phyloP scores from a whole-genome alignment of 352 stramenopile species.

The Globisporangium perplexum region DNA sequence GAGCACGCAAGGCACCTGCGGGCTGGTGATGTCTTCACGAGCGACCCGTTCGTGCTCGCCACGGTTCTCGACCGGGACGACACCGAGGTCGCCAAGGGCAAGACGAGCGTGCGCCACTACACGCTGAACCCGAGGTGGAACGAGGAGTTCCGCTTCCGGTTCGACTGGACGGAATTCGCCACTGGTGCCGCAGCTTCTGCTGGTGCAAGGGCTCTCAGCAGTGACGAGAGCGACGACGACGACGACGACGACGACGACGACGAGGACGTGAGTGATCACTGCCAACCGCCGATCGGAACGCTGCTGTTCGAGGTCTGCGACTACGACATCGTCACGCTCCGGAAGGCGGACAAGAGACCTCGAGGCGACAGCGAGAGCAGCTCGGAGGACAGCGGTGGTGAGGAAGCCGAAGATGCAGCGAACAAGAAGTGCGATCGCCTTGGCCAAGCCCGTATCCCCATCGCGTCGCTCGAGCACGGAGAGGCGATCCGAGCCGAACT shows the following conservation, averaged over 20 bases:
- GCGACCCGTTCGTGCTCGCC: conserved; percentile 55
- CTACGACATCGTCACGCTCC: conserved; percentile 27
- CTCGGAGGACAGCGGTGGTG: conserved; percentile 10
- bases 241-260: conserved; percentile 13
- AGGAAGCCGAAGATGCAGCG: neutral
- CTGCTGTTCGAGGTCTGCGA: conserved; percentile 25
- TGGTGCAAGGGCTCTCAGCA: neutral
- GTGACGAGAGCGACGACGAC: conserved; percentile 14
- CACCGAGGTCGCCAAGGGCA: conserved; percentile 28
- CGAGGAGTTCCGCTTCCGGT: conserved; percentile 57
- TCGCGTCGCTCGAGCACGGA: conserved; percentile 40
- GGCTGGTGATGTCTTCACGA: conserved; percentile 46
- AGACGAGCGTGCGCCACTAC: conserved; percentile 45
- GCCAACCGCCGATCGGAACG: neutral
- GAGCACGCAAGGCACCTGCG: conserved; percentile 42
- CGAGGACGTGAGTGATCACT: neutral
- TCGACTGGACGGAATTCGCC: conserved; percentile 5
- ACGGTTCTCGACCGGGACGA: conserved; percentile 18
- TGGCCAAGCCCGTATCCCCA: conserved; percentile 27
- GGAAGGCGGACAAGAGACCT: conserved; percentile 4
- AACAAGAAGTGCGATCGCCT: conserved; percentile 33
- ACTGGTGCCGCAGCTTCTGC: neutral
- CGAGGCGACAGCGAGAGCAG: too few relatives aligned
- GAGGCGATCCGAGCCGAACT: conserved; percentile 36
- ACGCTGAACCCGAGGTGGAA: conserved; percentile 64